Evolutionary conservation across 2,329 filamentous ascomycete species (phyloP), one percentile per base, ranked within the genome.

Genomic region (Monosporascus sp.): DNA sequence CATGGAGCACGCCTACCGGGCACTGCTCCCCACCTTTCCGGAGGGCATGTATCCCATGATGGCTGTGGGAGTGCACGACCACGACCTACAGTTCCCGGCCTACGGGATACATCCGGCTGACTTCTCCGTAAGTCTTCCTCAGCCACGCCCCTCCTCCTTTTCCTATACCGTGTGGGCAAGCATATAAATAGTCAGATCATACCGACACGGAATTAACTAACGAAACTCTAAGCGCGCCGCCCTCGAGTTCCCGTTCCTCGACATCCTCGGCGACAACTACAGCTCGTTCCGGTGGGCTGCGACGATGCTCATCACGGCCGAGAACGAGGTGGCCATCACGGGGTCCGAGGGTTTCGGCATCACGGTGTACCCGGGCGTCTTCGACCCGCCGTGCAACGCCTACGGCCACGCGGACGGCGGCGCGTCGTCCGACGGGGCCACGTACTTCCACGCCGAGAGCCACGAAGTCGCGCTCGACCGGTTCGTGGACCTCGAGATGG

Each of bases 171-270:
- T 14, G 31, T 35, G 31, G 31, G 31, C 11, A 5, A 11, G 31
- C 31, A 35, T 14, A 31, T 35, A 14, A 35, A 14, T 5, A 35
- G 31, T 14, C 11, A 35, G 31, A 9, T 35, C 31, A 35, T 3
- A 14, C 31, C 11, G 31, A 9, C 9, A 14, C 0, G 11, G 31
- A 35, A 5, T 9, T 35, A 35, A 14, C 9, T 35, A 35, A 14
- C 31, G 31, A 5, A 14, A 14, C 31, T 24, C 24, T 28, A 22
- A 81, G 79, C 76, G 75, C 38, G 67, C 75, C 18, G 73, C 75
- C 8, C 74, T 80, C 55, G 75, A 78, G 57, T 83, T 81, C 53
- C 80, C 80, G 0, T 84, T 83, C 62, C 55, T 83, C 38, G 79
- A 82, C 60, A 61, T 79, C 6, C 67, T 80, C 3, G 70, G 71